Evolutionary conservation across 495 filamentous ascomycete genomes (phyloP).

Genomic region (Penicillium cataractarum): DNA sequence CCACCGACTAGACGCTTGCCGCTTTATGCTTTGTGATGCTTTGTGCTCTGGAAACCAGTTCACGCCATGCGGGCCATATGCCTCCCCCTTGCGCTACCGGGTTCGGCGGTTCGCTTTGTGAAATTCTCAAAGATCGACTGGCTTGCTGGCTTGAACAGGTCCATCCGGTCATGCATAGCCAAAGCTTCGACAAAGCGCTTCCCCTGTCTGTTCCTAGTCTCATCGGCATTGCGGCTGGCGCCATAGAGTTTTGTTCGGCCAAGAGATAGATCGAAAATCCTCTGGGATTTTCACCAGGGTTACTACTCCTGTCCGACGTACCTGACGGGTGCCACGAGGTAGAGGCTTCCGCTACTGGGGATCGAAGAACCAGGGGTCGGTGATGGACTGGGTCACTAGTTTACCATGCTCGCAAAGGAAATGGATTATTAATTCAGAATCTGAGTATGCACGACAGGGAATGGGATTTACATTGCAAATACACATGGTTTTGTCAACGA

Average conservation of each 20-base stretch:
- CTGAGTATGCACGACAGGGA: background rate
- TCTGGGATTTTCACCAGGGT: background rate
- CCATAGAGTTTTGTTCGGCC: background rate
- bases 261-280: slow-evolving; percentile 12
- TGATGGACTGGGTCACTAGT: background rate
- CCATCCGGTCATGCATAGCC: background rate
- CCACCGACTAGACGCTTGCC: background rate
- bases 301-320: slow-evolving; percentile 4
- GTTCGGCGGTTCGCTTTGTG: background rate
- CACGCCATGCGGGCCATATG: background rate
- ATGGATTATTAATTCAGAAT: background rate
- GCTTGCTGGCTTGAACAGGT: background rate
- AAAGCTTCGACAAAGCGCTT: background rate
- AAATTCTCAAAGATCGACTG: background rate
- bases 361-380: slow-evolving; percentile 5
- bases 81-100: background rate
- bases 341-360: slow-evolving; percentile 19
- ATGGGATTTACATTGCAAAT: background rate
- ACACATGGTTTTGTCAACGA: background rate
- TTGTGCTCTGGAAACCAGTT: background rate
- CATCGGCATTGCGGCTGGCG: background rate
- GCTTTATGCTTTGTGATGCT: background rate
- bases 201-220: background rate
- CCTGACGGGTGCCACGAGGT: slow-evolving; percentile 17
- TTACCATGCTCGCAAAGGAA: background rate